Base-by-base conservation (phyloP, 305 asterid genomes). In the Solanum hybrid region DNA sequence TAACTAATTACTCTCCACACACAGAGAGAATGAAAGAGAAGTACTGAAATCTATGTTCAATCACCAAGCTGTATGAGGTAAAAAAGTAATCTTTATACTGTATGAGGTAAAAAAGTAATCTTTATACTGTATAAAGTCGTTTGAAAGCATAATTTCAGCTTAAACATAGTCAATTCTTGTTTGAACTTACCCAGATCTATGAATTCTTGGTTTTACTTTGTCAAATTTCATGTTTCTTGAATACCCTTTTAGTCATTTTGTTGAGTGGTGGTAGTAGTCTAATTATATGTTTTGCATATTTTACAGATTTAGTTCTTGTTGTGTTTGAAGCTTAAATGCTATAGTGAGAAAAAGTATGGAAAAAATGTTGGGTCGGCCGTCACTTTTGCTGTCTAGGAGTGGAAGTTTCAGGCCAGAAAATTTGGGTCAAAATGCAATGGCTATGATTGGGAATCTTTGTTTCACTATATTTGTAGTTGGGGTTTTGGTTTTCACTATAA, bases 341-440 rank as follows among this genome's bases (percentile, higher is more conserved):
- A 57, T 31, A 57, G 77, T 85, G 86, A 80, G 65, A 85, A 5
- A 37, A 36, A 6, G 29, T 79, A 5, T 45, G 26, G 73, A 15
- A 26, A 92, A 92, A 94, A 97, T 96, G 97, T 29, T 94, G 93
- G 92, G 94, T 79, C 95, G 97, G 79, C 90, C 95, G 22, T 93
- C 95, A 39, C 80, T 92, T 87, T 90, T 92, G 90, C 89, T 93
- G 4, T 94, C 94, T 3, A 91, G 97, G 88, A 89, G 65, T 92
- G 95, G 92, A 68, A 86, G 92, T 92, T 95, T 95, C 88, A 89
- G 97, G 92, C 95, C 97, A 6, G 98, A 94, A 91, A 94, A 94
- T 90, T 92, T 93, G 20, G 97, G 96, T 41, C 98, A 93, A 36
- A 94, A 94, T 90, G 96, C 95, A 4, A 77, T 94, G 45, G 90